Evolutionary conservation across 1,139 yeast species (phyloP).

Genomic region (Schwanniomyces etchellsii): DNA sequence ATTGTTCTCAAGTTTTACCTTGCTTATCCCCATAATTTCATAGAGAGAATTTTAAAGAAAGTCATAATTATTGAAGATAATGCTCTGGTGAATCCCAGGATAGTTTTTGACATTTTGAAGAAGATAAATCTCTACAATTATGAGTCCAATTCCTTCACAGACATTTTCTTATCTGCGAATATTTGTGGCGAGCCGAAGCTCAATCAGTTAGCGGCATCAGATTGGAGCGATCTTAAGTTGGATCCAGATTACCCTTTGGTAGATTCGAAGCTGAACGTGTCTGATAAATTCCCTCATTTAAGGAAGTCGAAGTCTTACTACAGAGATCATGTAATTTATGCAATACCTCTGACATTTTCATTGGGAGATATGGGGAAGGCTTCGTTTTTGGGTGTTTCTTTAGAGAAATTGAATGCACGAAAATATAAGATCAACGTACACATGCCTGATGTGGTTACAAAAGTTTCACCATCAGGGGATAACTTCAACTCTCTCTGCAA

Average conservation of each 20-base stretch:
- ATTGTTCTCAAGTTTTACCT: conserved; percentile 26
- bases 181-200: conserved; percentile 18
- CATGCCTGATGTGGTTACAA: conserved; percentile 36
- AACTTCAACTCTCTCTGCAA: conserved; percentile 15
- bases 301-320: conserved; percentile 18
- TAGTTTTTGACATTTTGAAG: conserved; percentile 15
- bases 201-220: conserved; percentile 15
- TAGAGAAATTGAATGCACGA: conserved; percentile 27
- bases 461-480: conserved; percentile 21
- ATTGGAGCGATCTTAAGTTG: conserved; percentile 13
- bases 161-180: conserved; percentile 25
- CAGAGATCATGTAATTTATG: conserved; percentile 25
- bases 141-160: conserved; percentile 17
- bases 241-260: conserved; percentile 6
- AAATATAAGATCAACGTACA: conserved; percentile 34
- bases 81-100: not conserved
- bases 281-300: conserved; percentile 25
- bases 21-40: conserved; percentile 29
- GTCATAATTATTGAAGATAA: conserved; percentile 9
- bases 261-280: not conserved
- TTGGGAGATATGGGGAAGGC: conserved; percentile 3
- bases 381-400: conserved; percentile 23
- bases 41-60: conserved; percentile 12
- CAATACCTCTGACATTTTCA: conserved; percentile 12
- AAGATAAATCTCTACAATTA: conserved; percentile 21